Conservation (phyloP, 306 rosid species). For the Morella rubra region DNA sequence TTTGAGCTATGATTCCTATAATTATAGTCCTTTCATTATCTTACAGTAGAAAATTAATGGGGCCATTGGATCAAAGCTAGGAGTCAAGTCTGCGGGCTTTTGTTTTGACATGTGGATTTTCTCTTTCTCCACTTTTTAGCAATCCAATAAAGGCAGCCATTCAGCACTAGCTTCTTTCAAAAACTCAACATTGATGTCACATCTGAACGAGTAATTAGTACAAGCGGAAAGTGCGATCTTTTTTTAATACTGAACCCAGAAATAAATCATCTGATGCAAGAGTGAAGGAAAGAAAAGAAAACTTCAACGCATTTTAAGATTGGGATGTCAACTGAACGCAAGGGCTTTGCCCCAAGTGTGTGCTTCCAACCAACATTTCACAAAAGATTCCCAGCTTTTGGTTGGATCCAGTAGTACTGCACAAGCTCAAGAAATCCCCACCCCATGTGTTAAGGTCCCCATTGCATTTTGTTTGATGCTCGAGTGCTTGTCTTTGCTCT, state of each 20-base stretch:
- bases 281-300: background rate
- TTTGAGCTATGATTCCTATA: background rate
- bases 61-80: background rate
- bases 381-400: slow-evolving; percentile 59
- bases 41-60: background rate
- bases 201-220: background rate
- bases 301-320: background rate
- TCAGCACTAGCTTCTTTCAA: background rate
- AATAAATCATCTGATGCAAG: background rate
- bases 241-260: background rate
- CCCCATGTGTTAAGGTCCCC: slow-evolving; percentile 98
- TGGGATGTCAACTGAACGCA: background rate
- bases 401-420: slow-evolving; percentile 56
- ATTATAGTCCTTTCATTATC: background rate
- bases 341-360: slow-evolving; percentile 18
- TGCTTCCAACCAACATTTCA: slow-evolving; percentile 45
- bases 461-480: slow-evolving; percentile 55
- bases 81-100: too few relatives aligned
- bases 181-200: background rate
- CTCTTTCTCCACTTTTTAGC: background rate
- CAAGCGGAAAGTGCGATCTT: background rate
- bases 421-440: slow-evolving; percentile 46
- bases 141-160: background rate
- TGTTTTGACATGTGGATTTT: too few relatives aligned
- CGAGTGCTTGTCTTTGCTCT: slow-evolving; percentile 60